Evolutionary conservation across 192 early-diverging fungal genomes (phyloP), one percentile per base, ranked within the genome.

Genomic region (Coemansia sp.): DNA sequence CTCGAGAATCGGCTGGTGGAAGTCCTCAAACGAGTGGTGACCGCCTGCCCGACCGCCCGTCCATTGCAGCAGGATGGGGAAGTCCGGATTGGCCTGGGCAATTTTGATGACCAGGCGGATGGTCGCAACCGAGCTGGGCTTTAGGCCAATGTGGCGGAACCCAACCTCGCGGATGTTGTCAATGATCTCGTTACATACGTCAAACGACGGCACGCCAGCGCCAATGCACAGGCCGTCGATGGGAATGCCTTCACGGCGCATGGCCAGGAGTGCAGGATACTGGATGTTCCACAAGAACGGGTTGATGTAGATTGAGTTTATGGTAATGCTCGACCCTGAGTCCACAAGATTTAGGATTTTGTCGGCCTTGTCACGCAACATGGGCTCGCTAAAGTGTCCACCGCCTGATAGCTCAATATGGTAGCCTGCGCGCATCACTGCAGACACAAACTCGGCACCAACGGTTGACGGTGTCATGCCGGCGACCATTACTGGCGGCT

Each of bases 1-100:
- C 57, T 74, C 65, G 6, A 93, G 69, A 68, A 97, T 89, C 31
- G 93, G 93, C 68, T 86, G 85, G 73, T 95, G 92, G 78, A 94
- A 91, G 80, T 97, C 94, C 80, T 96, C 94, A 64, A 92, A 96
- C 67, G 89, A 91, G 86, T 96, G 94, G 82, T 96, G 94, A n/a
- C 94, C 94, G 69, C 94, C 94, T 35, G 88, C 94, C 75, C 88
- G 92, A 45, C 95, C 95, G 79, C 95, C 93, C 35, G 95, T 97
- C 95, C 95, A 97, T 72, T 97, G 93, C 60, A 97, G 80, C 53
- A 97, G 84, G 39, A 97, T 86, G n/a, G 95, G 91, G 85, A 95
- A 93, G 47, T 87, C 86, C 8, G 92, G 92, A 74, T 94, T 90
- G 55, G 85, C 83, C 71, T 90, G 87, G 27, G 93, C 95, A 76